phyloP scores from a whole-genome alignment of 345 rosid genomes.

The Geranium brycei region DNA sequence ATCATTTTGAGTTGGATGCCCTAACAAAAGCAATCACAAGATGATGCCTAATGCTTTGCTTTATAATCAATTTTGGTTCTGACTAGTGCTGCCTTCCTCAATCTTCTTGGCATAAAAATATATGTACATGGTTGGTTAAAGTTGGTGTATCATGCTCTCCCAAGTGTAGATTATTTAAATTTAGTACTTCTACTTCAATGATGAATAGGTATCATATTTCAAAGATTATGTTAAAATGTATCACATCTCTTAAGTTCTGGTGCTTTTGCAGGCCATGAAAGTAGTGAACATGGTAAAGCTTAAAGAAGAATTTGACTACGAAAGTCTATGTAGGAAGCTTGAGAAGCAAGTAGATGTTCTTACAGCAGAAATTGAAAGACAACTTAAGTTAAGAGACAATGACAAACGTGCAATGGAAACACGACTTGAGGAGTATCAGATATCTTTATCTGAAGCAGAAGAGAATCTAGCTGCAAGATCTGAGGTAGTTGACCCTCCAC shows the following conservation, averaged over 20 bases:
- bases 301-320: conserved; percentile 89
- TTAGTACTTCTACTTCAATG: background rate
- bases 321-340: conserved; percentile 79
- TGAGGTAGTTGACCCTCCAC: conserved; percentile 49
- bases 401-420: conserved; percentile 45
- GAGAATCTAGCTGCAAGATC: conserved; percentile 44
- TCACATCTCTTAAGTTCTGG: conserved; percentile 6
- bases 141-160: background rate
- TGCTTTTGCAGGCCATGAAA: conserved; percentile 76
- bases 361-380: conserved; percentile 80
- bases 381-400: conserved; percentile 44
- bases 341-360: conserved; percentile 72
- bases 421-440: conserved; percentile 40
- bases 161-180: background rate
- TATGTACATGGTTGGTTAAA: background rate
- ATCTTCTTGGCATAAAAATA: background rate
- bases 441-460: conserved; percentile 36
- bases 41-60: background rate
- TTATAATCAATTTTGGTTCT: background rate
- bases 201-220: background rate
- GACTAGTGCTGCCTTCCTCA: background rate
- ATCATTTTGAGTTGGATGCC: background rate
- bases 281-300: conserved; percentile 82
- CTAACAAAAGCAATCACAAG: background rate
- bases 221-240: background rate